Evolutionary conservation across 768 basidiomycete species (phyloP).

Genomic region (Rhodosporidiobolus sp.): DNA sequence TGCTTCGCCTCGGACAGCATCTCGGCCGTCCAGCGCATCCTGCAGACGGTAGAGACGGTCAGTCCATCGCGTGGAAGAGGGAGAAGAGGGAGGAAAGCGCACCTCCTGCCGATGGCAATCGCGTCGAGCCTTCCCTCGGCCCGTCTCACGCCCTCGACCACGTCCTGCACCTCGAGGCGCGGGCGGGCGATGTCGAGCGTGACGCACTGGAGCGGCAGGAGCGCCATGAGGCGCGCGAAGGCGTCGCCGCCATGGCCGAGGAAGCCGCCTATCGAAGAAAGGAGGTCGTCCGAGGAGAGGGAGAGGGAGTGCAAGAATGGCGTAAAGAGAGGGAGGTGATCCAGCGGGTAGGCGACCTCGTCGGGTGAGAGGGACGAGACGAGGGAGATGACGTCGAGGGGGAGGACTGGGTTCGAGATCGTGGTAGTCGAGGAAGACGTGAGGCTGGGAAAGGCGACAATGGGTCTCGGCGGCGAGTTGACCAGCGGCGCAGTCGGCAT

Average conservation of each 20-base stretch:
- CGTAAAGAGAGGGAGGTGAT: background rate
- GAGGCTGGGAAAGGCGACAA: background rate
- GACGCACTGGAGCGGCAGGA: background rate
- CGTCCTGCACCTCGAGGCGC: background rate
- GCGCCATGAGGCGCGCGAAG: background rate
- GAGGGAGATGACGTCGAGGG: background rate
- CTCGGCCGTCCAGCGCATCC: background rate
- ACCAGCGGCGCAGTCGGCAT: too few relatives aligned
- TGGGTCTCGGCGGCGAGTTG: too few relatives aligned
- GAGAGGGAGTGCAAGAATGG: constrained; percentile 9
- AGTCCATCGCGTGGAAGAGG: background rate
- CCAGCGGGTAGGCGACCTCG: constrained; percentile 1
- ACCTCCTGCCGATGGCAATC: constrained; percentile 2
- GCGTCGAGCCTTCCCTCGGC: constrained; percentile 2
- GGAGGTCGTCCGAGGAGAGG: background rate
- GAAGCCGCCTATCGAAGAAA: background rate
- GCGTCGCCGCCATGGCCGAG: background rate
- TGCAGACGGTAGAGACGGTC: background rate
- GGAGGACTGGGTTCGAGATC: background rate
- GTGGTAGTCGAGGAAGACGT: background rate
- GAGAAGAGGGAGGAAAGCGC: background rate
- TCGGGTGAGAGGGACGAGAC: background rate
- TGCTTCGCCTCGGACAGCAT: background rate
- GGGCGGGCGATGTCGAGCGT: background rate
- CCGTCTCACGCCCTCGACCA: background rate